Base-by-base conservation (phyloP, 2,329 filamentous ascomycete genomes). In the Nothophaeocryptopus gaeumannii region DNA sequence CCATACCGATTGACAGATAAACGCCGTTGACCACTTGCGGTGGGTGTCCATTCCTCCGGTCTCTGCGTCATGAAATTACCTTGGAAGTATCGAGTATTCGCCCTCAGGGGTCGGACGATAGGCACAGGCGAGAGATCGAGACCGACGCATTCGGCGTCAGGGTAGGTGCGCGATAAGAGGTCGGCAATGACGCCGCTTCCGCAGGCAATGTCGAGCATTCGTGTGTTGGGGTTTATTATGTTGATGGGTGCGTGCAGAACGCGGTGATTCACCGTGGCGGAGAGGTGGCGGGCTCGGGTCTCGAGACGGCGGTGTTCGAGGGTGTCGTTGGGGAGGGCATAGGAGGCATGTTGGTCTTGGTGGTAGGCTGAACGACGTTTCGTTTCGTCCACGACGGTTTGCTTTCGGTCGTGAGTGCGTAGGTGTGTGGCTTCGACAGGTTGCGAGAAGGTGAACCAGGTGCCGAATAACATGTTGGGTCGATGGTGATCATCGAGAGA, bases 151-250 rank as follows among this genome's bases (percentile, higher is more conserved):
- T 67, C 56, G 11, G 66, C 58, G 9, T 64, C 50, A 35, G 53
- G 56, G 34, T 45, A 54, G 15, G 32, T 47, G 12, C 13, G 40
- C 16, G 50, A 51, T 32, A 58, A 50, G 15, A 50, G 40, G 42
- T 46, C 52, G 67, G 42, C 73, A 63, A 50, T 20, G 30, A 50
- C 42, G 14, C 58, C 58, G 9, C 52, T 50, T 69, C 74, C 52
- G 44, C 56, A 49, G 31, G 50, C 36, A 26, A 53, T 40, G 29
- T 51, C 38, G 30, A 51, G 41, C 4, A 51, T 26, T 14, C 48
- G 44, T 26, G 9, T 26, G 3, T 10, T 38, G 12, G 11, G 11
- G 11, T 10, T 16, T 10, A 16, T 8, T n/a, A n/a, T n/a, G 26
- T 13, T 5, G 32, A 55, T 32, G 5, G 44, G 41, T 47, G 31